A percentile compares a stretch with the other conserved stretches of the same genome.
These are phyloP conservation scores for Actinomucor elegans DNA, from an alignment of 371 early-diverging fungal species.

Conservation along the genomic window DNA sequence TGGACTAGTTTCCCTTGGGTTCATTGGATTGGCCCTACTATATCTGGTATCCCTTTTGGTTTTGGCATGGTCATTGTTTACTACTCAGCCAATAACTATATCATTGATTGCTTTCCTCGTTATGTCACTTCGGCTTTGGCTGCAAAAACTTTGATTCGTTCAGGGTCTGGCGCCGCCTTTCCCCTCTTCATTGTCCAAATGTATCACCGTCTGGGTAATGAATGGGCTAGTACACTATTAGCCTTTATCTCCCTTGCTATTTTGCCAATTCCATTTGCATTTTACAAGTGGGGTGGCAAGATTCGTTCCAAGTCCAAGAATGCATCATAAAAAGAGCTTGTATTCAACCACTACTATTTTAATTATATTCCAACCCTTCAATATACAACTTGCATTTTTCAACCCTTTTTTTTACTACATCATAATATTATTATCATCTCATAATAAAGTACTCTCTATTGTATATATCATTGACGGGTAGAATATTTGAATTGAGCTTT, in stretches of 20 bases:
- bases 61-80: constrained; percentile 47
- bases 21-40: constrained; percentile 38
- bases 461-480: too few relatives aligned
- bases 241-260: constrained; percentile 47
- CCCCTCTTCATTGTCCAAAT: constrained; percentile 46
- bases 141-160: constrained; percentile 42
- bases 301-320: constrained; percentile 37
- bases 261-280: constrained; percentile 44
- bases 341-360: too few relatives aligned
- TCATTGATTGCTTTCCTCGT: constrained; percentile 43
- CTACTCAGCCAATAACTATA: constrained; percentile 44
- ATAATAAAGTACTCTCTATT: too few relatives aligned
- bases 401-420: too few relatives aligned
- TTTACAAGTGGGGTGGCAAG: constrained; percentile 39
- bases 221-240: constrained; percentile 45
- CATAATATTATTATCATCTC: too few relatives aligned
- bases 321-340: constrained; percentile 25
- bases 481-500: too few relatives aligned
- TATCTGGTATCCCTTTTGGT: constrained; percentile 43
- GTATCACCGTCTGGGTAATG: constrained; percentile 35
- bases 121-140: constrained; percentile 47
- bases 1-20: constrained; percentile 44
- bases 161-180: constrained; percentile 47
- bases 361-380: too few relatives aligned
- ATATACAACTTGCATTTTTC: too few relatives aligned